These are phyloP conservation scores for Marchantia paleacea DNA, from an alignment of 225 moss, liverwort and hornwort species.

Conservation along the genomic window DNA sequence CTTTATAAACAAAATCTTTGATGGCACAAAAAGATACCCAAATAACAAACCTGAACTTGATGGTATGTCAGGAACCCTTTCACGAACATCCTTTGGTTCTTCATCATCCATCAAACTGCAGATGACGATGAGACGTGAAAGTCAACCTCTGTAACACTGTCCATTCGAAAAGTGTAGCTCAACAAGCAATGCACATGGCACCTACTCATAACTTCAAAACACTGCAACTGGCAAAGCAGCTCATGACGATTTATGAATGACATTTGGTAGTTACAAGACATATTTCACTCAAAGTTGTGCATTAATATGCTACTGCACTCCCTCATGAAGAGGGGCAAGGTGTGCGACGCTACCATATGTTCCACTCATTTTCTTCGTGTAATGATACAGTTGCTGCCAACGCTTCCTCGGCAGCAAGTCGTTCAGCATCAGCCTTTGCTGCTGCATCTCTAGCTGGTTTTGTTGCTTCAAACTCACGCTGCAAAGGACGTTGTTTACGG, in stretches of 20 bases:
- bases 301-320: not conserved
- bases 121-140: not conserved
- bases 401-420: constrained; percentile 65
- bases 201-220: not conserved
- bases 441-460: constrained; percentile 84
- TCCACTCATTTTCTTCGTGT: constrained; percentile 94
- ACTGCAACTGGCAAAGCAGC: not conserved
- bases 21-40: not conserved
- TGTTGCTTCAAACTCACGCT: constrained; percentile 64
- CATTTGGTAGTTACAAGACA: not conserved
- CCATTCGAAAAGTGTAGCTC: not conserved
- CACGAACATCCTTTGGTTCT: constrained; percentile 50
- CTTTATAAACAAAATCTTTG: not conserved
- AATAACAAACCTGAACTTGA: constrained; percentile 47
- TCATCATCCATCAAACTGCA: constrained; percentile 78
- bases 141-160: not conserved
- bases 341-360: constrained; percentile 55
- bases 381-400: constrained; percentile 68
- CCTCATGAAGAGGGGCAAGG: not conserved
- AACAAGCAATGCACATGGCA: not conserved
- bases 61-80: constrained; percentile 36
- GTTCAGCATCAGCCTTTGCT: constrained; percentile 63
- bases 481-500: constrained; percentile 21
- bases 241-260: not conserved
- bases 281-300: not conserved